Conservation (phyloP, 768 basidiomycete genomes). For the Rhodotorula toruloides region DNA sequence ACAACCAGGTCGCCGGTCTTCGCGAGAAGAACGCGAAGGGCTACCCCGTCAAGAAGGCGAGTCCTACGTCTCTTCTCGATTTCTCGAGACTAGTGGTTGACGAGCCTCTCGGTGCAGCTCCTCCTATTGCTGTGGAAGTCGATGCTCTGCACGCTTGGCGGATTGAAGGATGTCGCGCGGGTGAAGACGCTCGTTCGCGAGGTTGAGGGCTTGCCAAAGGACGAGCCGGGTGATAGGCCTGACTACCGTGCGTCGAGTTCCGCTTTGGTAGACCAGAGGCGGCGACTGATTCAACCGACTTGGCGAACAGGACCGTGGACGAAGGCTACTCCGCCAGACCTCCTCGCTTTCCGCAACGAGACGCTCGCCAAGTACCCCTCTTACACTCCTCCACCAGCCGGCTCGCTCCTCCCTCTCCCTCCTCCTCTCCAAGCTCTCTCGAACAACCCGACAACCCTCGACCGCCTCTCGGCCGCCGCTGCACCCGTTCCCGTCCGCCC, state of each 20-base stretch:
- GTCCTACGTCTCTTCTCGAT: not conserved
- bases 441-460: constrained; percentile 42
- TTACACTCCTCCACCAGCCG: constrained; percentile 59
- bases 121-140: constrained; percentile 93
- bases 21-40: constrained; percentile 90
- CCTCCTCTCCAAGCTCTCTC: constrained; percentile 18
- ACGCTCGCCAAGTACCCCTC: constrained; percentile 94
- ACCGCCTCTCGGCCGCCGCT: constrained; percentile 74
- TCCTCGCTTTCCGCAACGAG: constrained; percentile 81
- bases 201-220: constrained; percentile 63
- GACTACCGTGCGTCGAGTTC: constrained; percentile 10
- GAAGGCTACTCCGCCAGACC: constrained; percentile 86
- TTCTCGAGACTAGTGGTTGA: not conserved
- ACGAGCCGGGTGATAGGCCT: not conserved
- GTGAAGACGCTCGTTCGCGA: constrained; percentile 82
- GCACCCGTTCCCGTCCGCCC: constrained; percentile 80
- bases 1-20: constrained; percentile 80
- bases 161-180: constrained; percentile 74
- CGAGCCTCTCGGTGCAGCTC: constrained; percentile 54
- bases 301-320: constrained; percentile 45
- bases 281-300: constrained; percentile 42
- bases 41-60: constrained; percentile 94
- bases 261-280: not conserved
- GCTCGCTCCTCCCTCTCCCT: constrained; percentile 30
- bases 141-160: constrained; percentile 83